Base-by-base conservation (phyloP, 2,329 filamentous ascomycete genomes). In the Xylaria sp. region DNA sequence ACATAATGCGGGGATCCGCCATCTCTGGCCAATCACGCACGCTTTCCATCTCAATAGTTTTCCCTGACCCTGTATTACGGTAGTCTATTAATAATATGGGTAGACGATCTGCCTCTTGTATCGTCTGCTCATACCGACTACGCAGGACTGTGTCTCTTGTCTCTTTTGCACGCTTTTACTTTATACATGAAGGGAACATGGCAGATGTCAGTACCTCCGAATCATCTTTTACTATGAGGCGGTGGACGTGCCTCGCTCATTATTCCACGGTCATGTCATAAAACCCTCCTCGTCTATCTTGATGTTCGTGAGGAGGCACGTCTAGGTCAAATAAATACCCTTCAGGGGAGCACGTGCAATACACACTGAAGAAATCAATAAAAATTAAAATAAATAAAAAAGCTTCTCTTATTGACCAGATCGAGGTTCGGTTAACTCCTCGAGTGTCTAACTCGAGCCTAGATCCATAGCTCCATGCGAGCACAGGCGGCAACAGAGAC, bases 1-100 rank as follows among this genome's bases (percentile, higher is more conserved):
- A 9, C 55, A 13, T 28, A 36, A 57, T 43, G 55, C 55, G 55
- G 33, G 33, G 55, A 43, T 57, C 36, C 55, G 18, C n/a, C 55
- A 15, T 18, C 39, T 10, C 10, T 9, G 55, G 36, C 55, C 55
- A 57, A 57, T 57, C 55, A 57, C 2, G 5, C 20, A 28, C 2
- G 13, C 25, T 18, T 18, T 12, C 55, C 55, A 18, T 43, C 55
- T 18, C 36, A 43, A 43, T 41, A 43, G 55, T 57, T 43, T 18
- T 43, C 41, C 41, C 41, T 43, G 12, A 15, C 18, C 13, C 41
- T 18, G 18, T 3, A 5, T 43, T 43, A 15, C 12, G 18, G 41
- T 18, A 18, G 41, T 46, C 25, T 28, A 28, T 28, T 28, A 28
- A 28, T 28, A 28, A 28, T 20, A 48, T 48, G 8, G 46, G n/a